A percentile compares a stretch with the other conserved stretches of the same genome.
Conservation (phyloP, 176 grass and related monocot species). For the Olyra latifolia region DNA sequence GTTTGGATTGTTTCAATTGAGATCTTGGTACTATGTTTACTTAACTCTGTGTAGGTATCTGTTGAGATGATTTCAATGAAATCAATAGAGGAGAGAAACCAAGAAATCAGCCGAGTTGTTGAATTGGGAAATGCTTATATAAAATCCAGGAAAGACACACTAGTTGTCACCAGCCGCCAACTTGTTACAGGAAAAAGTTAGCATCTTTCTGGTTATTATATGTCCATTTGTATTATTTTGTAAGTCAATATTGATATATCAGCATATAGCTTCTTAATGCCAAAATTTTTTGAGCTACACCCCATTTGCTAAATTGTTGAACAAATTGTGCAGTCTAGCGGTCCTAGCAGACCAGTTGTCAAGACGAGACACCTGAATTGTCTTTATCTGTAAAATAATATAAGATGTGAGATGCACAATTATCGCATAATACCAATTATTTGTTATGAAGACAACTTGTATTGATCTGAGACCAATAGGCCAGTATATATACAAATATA, state of each 20-base stretch:
- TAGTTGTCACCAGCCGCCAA: conserved; percentile 81
- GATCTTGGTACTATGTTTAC: conserved; percentile 32
- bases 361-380: neutral
- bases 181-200: conserved; percentile 90
- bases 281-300: conserved; percentile 6
- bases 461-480: no score
- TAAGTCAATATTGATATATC: conserved; percentile 18
- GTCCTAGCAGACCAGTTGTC: neutral
- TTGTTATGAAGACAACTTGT: no score
- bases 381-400: neutral
- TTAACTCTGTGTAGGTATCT: conserved; percentile 58
- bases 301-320: neutral
- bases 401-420: neutral
- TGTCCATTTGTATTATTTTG: conserved; percentile 7
- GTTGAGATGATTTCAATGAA: conserved; percentile 88
- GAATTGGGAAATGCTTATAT: conserved; percentile 78
- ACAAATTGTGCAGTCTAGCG: neutral
- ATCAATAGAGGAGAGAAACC: conserved; percentile 65
- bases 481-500: no score
- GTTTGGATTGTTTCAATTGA: conserved; percentile 19
- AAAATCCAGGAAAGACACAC: conserved; percentile 78
- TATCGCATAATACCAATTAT: neutral
- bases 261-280: neutral
- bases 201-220: conserved; percentile 27
- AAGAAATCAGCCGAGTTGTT: conserved; percentile 72